Conservation (phyloP, 257 asterid genomes). For the Penstemon newberryi region DNA sequence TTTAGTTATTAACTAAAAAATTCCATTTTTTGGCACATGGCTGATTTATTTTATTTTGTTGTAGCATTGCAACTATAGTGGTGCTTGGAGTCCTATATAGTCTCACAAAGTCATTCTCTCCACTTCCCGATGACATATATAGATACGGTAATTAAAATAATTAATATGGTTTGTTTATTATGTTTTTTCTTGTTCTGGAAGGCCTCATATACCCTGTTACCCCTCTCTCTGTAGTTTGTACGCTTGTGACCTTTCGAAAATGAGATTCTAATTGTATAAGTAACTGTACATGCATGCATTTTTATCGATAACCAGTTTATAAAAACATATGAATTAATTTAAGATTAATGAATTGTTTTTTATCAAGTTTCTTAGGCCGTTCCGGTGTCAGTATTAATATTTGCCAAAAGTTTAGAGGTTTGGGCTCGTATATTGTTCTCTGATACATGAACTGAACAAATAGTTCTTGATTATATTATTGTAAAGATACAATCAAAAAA, state of each 20-base stretch:
- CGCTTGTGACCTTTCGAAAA: not conserved
- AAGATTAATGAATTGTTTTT: not conserved
- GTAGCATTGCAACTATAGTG: conserved; percentile 78
- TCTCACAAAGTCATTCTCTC: conserved; percentile 81
- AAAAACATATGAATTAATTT: too few species aligned
- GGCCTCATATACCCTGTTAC: not conserved
- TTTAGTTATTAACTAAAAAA: not conserved
- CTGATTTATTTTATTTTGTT: conserved; percentile 16
- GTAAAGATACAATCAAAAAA: not conserved
- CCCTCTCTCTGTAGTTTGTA: not conserved
- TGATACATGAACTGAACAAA: not conserved
- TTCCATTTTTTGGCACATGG: conserved; percentile 19
- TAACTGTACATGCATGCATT: not conserved
- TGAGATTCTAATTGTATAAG: not conserved
- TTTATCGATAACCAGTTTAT: too few species aligned
- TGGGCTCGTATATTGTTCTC: not conserved
- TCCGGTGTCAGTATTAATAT: not conserved
- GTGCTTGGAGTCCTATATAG: conserved; percentile 81
- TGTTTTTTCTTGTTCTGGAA: not conserved
- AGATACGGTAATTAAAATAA: conserved; percentile 63
- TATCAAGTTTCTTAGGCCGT: not conserved
- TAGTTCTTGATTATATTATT: not conserved
- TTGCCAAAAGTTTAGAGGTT: conserved; percentile 5
- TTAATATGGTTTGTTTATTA: not conserved
- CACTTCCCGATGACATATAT: conserved; percentile 87